A percentile compares a stretch with the other conserved stretches of the same genome.
These are phyloP conservation scores for Emmonsia crescens DNA, from an alignment of 2,329 filamentous ascomycete species.

Conservation along the genomic window DNA sequence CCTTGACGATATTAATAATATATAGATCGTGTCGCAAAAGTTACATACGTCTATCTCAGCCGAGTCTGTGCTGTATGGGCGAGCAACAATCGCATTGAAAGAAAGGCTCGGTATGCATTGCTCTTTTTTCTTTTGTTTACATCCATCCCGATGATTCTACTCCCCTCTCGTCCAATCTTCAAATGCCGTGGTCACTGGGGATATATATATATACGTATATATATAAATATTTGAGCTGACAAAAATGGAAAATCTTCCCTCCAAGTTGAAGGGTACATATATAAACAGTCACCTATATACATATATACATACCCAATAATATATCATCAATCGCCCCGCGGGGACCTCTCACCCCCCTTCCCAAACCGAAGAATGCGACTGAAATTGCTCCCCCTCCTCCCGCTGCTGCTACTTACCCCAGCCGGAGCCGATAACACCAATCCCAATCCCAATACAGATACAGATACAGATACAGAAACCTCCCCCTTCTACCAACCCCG, in stretches of 20 bases:
- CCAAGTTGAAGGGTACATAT: background rate
- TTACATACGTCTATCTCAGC: background rate
- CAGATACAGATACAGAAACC: background rate
- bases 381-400: background rate
- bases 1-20: background rate
- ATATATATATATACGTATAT: too few species aligned
- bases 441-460: too few species aligned
- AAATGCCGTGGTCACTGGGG: too few species aligned
- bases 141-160: too few species aligned
- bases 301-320: background rate
- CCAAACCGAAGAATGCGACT: background rate
- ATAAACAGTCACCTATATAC: background rate
- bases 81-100: background rate
- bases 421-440: background rate
- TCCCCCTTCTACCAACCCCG: slow-evolving; percentile 9
- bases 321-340: background rate
- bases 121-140: background rate
- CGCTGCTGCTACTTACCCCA: background rate
- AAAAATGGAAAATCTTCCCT: background rate
- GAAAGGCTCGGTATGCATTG: background rate
- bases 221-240: background rate
- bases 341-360: background rate
- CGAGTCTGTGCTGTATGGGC: background rate
- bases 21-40: background rate
- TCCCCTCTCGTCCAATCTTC: too few species aligned